phyloP scores from a whole-genome alignment of 2,329 filamentous ascomycete species.

The Calonectria fujianensis region DNA sequence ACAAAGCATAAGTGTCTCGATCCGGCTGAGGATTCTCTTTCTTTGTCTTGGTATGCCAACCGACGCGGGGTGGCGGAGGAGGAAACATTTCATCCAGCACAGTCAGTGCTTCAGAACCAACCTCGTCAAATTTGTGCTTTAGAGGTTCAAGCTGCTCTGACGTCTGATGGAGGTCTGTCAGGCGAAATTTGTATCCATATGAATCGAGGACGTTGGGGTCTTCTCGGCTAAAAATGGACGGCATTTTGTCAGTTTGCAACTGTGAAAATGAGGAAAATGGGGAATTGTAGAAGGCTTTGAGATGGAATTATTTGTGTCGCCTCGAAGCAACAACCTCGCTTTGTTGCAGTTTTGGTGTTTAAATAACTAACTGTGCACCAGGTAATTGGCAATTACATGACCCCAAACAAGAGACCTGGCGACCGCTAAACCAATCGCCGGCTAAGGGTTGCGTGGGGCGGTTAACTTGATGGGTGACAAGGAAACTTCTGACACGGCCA shows the following conservation, averaged over 20 bases:
- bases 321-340: background rate
- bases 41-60: constrained; percentile 19
- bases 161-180: constrained; percentile 11
- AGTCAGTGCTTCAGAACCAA: constrained; percentile 11
- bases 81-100: constrained; percentile 18
- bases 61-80: constrained; percentile 16
- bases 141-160: constrained; percentile 16
- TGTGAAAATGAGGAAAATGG: background rate
- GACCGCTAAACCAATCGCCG: background rate
- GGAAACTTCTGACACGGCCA: background rate
- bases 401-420: background rate
- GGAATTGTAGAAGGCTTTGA: background rate
- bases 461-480: background rate
- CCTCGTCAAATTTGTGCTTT: constrained; percentile 16
- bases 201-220: constrained; percentile 5
- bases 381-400: background rate
- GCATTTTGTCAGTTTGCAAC: background rate
- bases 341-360: background rate
- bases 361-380: background rate
- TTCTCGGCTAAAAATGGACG: background rate
- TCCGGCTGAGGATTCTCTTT: constrained; percentile 12
- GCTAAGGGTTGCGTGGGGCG: background rate
- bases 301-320: background rate
- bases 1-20: constrained; percentile 21
- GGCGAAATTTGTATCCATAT: constrained; percentile 26